Percentiles rank a stretch among this genome's conserved stretches.
phyloP scores from a whole-genome alignment of 2,329 filamentous ascomycete genomes.

The Metarhizium robertsii region DNA sequence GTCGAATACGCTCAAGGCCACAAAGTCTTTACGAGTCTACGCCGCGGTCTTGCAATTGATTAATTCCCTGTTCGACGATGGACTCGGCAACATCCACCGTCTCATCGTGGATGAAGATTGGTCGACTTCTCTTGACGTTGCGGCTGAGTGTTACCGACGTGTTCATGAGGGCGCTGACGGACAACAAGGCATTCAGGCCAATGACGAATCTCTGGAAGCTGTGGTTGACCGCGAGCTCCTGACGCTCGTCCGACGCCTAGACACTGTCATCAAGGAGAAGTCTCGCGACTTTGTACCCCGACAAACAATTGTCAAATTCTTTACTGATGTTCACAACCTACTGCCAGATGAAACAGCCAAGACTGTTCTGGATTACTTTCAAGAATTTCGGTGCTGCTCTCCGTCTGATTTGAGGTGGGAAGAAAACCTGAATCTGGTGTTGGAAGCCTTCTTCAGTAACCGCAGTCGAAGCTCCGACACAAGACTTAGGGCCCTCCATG shows the following conservation, averaged over 20 bases:
- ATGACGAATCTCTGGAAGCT: slow-evolving; percentile 24
- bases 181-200: slow-evolving; percentile 11
- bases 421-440: slow-evolving; percentile 48
- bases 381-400: slow-evolving; percentile 60
- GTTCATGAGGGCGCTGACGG: slow-evolving; percentile 16
- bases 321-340: slow-evolving; percentile 50
- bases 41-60: slow-evolving; percentile 41
- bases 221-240: slow-evolving; percentile 33
- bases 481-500: slow-evolving; percentile 52
- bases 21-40: slow-evolving; percentile 35
- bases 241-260: slow-evolving; percentile 37
- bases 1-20: slow-evolving; percentile 36
- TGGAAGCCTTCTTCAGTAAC: slow-evolving; percentile 56
- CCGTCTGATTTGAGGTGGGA: slow-evolving; percentile 64
- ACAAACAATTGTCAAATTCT: slow-evolving; percentile 57
- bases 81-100: slow-evolving; percentile 41
- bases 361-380: slow-evolving; percentile 57
- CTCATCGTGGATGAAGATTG: slow-evolving; percentile 58
- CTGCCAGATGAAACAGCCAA: slow-evolving; percentile 56
- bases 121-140: slow-evolving; percentile 50
- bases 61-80: slow-evolving; percentile 45
- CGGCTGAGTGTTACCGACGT: slow-evolving; percentile 40
- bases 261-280: slow-evolving; percentile 34
- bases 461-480: slow-evolving; percentile 50
- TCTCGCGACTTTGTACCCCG: slow-evolving; percentile 50